Percentiles rank a stretch among this genome's conserved stretches.
phyloP scores from a whole-genome alignment of 192 early-diverging fungal genomes.

The Gamsiella multidivaricata region DNA sequence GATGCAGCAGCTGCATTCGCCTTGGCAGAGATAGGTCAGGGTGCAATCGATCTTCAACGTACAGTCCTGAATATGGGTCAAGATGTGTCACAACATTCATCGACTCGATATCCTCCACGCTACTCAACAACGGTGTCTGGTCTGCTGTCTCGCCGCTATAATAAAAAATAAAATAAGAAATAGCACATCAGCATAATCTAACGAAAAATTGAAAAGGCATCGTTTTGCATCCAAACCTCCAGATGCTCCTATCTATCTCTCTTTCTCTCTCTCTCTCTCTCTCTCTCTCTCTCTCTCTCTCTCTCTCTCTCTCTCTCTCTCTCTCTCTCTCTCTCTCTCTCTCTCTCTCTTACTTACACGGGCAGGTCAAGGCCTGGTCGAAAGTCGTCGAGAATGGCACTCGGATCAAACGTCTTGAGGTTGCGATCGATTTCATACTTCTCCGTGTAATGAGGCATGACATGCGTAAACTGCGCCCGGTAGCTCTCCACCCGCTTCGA shows the following conservation, averaged over 20 bases:
- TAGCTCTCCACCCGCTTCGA: conserved; percentile 24
- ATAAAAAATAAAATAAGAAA: neutral
- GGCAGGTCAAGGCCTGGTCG: conserved; percentile 2
- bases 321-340: no score
- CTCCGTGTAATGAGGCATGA: conserved; percentile 9
- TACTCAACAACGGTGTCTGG: neutral
- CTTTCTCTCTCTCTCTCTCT: no score
- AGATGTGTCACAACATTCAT: conserved; percentile 9
- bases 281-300: no score
- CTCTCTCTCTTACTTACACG: conserved; percentile 34
- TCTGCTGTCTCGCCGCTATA: neutral
- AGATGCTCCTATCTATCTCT: no score
- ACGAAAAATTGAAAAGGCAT: neutral
- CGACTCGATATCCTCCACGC: conserved; percentile 1
- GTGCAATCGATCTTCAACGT: conserved; percentile 22
- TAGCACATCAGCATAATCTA: no score
- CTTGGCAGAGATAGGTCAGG: conserved; percentile 21
- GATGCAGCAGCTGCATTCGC: conserved; percentile 9
- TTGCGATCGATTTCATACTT: conserved; percentile 29
- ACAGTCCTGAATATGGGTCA: conserved; percentile 8
- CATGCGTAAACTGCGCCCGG: conserved; percentile 16
- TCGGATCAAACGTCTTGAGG: conserved; percentile 27
- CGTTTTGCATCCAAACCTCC: neutral
- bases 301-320: no score
- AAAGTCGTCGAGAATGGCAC: conserved; percentile 19